Conservation (phyloP, 345 rosid genomes). For the Triadica sebifera region DNA sequence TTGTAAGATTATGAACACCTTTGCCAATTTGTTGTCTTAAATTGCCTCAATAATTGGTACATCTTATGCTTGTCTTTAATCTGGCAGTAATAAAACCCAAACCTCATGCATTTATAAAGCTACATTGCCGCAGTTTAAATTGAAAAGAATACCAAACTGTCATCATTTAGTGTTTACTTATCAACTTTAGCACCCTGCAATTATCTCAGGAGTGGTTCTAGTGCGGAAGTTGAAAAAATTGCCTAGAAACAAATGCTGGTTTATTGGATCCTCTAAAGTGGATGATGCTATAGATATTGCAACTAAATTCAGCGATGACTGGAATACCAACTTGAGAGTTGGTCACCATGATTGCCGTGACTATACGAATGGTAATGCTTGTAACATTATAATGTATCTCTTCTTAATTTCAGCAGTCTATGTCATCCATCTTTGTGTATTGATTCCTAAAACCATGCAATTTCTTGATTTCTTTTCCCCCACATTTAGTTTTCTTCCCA, state of each 20-base stretch:
- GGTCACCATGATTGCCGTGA: slow-evolving; percentile 75
- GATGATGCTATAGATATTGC: slow-evolving; percentile 52
- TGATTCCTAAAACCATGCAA: no score
- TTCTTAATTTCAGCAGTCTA: not conserved
- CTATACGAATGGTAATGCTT: slow-evolving; percentile 64
- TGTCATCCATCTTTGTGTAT: not conserved
- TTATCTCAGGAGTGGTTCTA: slow-evolving; percentile 44
- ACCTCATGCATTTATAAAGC: not conserved
- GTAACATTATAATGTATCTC: not conserved
- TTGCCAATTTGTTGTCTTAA: no score
- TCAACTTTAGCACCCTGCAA: not conserved
- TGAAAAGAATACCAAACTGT: not conserved
- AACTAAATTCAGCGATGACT: slow-evolving; percentile 40
- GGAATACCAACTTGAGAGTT: slow-evolving; percentile 64
- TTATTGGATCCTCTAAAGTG: slow-evolving; percentile 52
- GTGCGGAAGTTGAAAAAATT: slow-evolving; percentile 50
- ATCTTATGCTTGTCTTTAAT: not conserved
- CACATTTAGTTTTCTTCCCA: no score
- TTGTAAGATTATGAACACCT: no score
- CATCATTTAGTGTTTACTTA: not conserved
- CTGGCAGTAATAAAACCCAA: not conserved
- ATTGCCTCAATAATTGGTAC: no score
- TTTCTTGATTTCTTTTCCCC: not conserved
- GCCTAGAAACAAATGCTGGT: slow-evolving; percentile 68
- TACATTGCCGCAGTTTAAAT: not conserved